Conservation (phyloP, 495 filamentous ascomycete genomes). For the Achaetomiella virescens region DNA sequence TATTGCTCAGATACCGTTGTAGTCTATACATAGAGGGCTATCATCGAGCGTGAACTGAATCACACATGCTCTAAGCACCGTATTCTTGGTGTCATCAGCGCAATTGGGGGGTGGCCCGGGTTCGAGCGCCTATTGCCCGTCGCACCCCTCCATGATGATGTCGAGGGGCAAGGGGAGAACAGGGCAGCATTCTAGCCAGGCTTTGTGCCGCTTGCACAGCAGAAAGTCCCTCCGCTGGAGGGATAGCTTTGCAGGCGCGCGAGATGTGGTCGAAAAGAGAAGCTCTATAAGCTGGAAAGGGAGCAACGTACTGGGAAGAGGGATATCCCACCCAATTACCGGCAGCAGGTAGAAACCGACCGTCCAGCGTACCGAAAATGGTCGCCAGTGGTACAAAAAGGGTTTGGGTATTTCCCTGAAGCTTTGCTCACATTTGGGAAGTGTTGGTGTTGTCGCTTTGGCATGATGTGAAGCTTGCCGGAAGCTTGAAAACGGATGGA, state of each 20-base stretch:
- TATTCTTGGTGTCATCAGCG: constrained; percentile 55
- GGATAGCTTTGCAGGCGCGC: neutral
- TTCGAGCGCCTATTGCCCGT: neutral
- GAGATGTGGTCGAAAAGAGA: neutral
- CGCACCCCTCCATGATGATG: neutral
- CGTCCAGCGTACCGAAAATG: constrained; percentile 10
- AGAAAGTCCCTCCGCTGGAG: neutral
- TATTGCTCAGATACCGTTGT: constrained; percentile 95
- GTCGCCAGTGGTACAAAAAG: neutral
- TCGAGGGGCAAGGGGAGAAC: constrained; percentile 3
- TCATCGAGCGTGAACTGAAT: constrained; percentile 69
- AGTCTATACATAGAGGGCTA: constrained; percentile 70
- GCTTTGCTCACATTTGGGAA: constrained; percentile 3
- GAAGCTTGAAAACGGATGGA: neutral
- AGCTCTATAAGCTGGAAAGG: neutral
- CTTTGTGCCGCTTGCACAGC: neutral
- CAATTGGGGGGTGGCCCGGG: constrained; percentile 25
- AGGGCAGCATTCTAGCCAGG: neutral
- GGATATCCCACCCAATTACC: constrained; percentile 19
- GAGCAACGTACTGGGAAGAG: constrained; percentile 22
- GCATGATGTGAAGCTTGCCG: constrained; percentile 10
- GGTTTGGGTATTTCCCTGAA: neutral
- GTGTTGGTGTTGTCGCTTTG: neutral
- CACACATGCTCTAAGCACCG: constrained; percentile 53
- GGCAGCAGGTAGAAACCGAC: neutral